A percentile compares a stretch with the other conserved stretches of the same genome.
These are phyloP conservation scores for Xylaria curta DNA, from an alignment of 495 filamentous ascomycete species.

Conservation along the genomic window DNA sequence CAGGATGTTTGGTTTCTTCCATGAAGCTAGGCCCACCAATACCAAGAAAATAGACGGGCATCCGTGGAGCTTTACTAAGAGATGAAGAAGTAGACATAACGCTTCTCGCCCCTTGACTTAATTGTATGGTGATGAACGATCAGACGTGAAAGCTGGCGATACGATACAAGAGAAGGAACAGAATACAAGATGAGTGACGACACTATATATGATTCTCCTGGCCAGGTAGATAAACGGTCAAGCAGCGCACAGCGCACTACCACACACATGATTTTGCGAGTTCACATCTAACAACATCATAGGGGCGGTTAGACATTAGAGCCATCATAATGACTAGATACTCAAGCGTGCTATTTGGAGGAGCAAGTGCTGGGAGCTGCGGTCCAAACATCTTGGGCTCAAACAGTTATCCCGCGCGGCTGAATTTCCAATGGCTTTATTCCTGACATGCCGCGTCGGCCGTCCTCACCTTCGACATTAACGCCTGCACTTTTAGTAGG, in stretches of 20 bases:
- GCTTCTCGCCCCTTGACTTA: neutral
- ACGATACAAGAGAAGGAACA: neutral
- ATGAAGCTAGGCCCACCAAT: constrained; percentile 66
- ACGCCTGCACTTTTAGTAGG: neutral
- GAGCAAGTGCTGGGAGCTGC: neutral
- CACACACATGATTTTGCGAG: neutral
- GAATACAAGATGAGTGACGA: neutral
- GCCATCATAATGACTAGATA: neutral
- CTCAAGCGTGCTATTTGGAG: neutral
- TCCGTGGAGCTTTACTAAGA: neutral
- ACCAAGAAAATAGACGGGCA: constrained; percentile 21
- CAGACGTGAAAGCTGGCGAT: neutral
- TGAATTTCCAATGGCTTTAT: neutral
- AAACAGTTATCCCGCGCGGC: constrained; percentile 7
- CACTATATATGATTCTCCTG: neutral
- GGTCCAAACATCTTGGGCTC: neutral
- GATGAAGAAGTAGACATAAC: neutral
- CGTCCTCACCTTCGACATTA: neutral
- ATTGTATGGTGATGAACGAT: neutral
- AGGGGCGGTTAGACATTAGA: neutral
- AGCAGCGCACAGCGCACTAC: neutral
- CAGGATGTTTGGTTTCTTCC: constrained; percentile 68
- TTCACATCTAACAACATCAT: neutral
- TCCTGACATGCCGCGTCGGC: neutral
- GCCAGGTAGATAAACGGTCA: too few relatives aligned